A percentile compares a stretch with the other conserved stretches of the same genome.
Conservation (phyloP, 176 grass and related monocot species). For the Rhynchospora tenuis region DNA sequence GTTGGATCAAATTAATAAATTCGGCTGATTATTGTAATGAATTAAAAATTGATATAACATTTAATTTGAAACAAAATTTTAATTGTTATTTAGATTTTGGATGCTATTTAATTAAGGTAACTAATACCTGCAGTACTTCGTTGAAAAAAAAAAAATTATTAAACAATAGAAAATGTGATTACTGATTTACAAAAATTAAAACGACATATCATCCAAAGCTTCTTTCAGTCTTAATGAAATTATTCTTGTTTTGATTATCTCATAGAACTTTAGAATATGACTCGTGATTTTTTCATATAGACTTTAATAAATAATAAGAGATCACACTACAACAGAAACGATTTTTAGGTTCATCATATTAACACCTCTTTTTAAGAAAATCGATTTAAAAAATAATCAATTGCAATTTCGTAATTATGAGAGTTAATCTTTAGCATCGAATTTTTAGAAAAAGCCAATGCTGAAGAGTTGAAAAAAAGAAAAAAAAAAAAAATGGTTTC, state of each 20-base stretch:
- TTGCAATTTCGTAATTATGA: no score
- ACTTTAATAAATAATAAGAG: background rate
- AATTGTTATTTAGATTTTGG: background rate
- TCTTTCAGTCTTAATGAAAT: background rate
- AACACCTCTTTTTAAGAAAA: no score
- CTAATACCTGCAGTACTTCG: background rate
- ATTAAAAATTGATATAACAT: background rate
- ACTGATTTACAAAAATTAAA: background rate
- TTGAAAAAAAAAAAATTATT: background rate
- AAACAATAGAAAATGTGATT: background rate
- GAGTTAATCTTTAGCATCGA: no score
- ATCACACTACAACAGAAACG: no score
- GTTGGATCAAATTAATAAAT: conserved; percentile 17
- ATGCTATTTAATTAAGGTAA: background rate
- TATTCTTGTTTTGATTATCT: background rate
- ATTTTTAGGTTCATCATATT: no score
- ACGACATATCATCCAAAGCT: background rate
- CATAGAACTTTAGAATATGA: background rate
- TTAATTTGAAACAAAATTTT: background rate
- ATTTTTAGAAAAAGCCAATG: no score
- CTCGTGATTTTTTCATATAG: background rate
- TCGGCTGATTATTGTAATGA: background rate
- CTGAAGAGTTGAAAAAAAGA: no score
- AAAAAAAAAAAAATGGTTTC: no score
- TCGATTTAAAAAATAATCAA: no score